Base-by-base conservation (phyloP, 2,329 filamentous ascomycete genomes). In the Xylariales sp. region DNA sequence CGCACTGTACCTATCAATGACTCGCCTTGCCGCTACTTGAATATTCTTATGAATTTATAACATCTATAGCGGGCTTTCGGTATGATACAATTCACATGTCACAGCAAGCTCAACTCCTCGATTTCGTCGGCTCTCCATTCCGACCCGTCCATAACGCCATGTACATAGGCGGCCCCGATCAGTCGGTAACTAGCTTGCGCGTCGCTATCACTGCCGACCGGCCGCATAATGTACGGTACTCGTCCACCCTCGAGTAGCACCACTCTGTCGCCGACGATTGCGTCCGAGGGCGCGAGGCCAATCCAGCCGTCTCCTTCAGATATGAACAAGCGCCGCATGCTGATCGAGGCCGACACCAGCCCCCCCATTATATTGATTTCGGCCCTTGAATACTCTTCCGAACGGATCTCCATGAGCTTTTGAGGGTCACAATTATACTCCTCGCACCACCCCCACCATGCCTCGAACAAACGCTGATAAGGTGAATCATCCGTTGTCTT, bases 401-500 rank as follows among this genome's bases (percentile, higher is more conserved):
- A 39, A 10, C 4, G 50, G 7, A 54, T 39, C 12, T 54, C 50
- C 7, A 39, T 9, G 16, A 54, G 50, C 32, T 39, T 54, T 23
- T 39, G 32, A 54, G 50, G 50, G 30, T 39, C n/a, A 7, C 50
- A 54, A n/a, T 54, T n/a, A 23, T 54, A 23, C n/a, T 54, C 14
- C 8, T 54, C 34, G 3, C 16, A 23, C 50, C 34, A 54, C 14
- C 39, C 32, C 50, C 34, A 54, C 50, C 50, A 54, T 10, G 50
- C 32, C 6, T 54, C 50, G n/a, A 54, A 54, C 32, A 18, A 36
- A 3, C 0, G 10, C 16, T 9, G 3, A 36, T 23, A 12, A 14
- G 32, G 34, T 9, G 50, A 54, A 23, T 23, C 32, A 54, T 54
- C 34, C 3, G 32, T 54, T 16, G n/a, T 54, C 32, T 23, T 54